Conservation (phyloP, 129 eudicot genomes). For the Tanacetum coccineum region DNA sequence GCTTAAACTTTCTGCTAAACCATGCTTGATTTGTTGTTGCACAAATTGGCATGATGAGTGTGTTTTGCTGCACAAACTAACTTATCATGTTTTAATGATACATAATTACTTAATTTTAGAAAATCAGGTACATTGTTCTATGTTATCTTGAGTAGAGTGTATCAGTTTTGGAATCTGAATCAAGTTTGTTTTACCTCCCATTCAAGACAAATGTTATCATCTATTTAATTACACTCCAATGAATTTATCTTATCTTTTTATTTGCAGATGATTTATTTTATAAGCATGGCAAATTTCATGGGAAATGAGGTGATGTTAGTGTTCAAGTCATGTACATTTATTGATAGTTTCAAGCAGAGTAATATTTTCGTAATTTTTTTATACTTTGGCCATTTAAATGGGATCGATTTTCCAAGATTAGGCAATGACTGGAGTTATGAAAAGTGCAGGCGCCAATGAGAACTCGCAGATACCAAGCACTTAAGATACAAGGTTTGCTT, state of each 20-base stretch:
- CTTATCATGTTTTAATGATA: no score
- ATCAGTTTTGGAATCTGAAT: no score
- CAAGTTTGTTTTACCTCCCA: no score
- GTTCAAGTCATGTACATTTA: not conserved
- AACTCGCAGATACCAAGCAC: conserved; percentile 82
- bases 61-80: no score
- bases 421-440: conserved; percentile 89
- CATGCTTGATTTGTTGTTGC: no score
- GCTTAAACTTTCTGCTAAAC: no score
- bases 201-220: conserved; percentile 5
- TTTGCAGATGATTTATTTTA: conserved; percentile 88
- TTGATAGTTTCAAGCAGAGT: not conserved
- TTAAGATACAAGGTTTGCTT: conserved; percentile 89
- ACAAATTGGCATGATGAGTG: no score
- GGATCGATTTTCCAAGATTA: conserved; percentile 97
- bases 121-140: no score
- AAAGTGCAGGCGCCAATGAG: conserved; percentile 93
- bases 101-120: no score
- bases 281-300: conserved; percentile 99
- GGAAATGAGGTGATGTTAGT: conserved; percentile 78
- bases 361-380: not conserved
- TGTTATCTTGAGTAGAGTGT: no score
- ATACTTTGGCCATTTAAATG: conserved; percentile 99
- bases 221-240: conserved; percentile 2
- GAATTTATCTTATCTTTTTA: conserved; percentile 3